Evolutionary conservation across 352 stramenopile species (phyloP).

Genomic region (Peronospora destructor): DNA sequence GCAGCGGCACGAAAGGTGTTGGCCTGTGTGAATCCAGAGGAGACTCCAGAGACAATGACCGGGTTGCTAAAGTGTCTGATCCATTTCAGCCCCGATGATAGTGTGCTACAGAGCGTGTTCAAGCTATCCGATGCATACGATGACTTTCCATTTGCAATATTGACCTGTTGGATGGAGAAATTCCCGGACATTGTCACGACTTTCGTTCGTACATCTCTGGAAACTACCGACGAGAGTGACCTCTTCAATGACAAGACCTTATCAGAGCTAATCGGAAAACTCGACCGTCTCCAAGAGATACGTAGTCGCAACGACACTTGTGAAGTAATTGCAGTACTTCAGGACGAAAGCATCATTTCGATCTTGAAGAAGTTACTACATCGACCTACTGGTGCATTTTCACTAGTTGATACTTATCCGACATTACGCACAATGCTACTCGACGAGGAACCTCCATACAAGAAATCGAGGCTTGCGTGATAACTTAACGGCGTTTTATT

Average conservation of each 20-base stretch:
- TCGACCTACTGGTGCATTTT: constrained; percentile 6
- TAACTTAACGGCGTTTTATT: constrained; percentile 2
- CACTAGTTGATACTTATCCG: constrained; percentile 17
- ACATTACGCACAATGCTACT: constrained; percentile 22
- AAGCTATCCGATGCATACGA: constrained; percentile 60
- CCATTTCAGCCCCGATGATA: constrained; percentile 57
- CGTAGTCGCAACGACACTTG: constrained; percentile 13
- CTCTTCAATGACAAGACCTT: constrained; percentile 35
- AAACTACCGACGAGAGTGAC: constrained; percentile 20
- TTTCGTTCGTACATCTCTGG: constrained; percentile 46
- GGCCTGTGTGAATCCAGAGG: constrained; percentile 60
- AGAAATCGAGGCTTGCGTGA: constrained; percentile 44
- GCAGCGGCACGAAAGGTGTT: constrained; percentile 71
- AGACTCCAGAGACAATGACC: constrained; percentile 65
- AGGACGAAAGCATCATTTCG: constrained; percentile 36
- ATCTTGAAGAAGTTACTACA: constrained; percentile 39
- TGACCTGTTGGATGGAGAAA: constrained; percentile 67
- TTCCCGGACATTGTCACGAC: constrained; percentile 51
- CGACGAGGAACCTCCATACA: constrained; percentile 39
- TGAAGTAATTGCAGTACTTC: constrained; percentile 30
- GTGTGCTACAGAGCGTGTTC: constrained; percentile 66
- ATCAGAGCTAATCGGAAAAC: constrained; percentile 48
- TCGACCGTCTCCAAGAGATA: constrained; percentile 52
- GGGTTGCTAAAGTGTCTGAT: constrained; percentile 72
- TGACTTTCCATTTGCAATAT: constrained; percentile 56